phyloP scores from a whole-genome alignment of 2,329 filamentous ascomycete genomes.

The Aspergillus fischeri region DNA sequence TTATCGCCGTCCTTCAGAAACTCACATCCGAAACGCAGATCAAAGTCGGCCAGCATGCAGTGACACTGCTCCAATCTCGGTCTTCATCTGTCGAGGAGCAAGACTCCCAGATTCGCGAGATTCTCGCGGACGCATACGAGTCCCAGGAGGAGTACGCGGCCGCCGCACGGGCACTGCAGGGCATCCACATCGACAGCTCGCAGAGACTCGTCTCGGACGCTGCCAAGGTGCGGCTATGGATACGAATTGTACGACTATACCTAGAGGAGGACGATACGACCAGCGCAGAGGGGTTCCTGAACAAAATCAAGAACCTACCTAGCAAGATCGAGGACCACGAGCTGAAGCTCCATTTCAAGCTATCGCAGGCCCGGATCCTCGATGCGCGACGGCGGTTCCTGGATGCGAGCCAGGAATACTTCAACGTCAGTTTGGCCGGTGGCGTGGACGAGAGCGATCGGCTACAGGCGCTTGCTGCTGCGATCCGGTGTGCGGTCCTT shows the following conservation, averaged over 20 bases:
- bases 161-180: slow-evolving; percentile 73
- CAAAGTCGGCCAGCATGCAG: slow-evolving; percentile 69
- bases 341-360: slow-evolving; percentile 77
- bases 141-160: slow-evolving; percentile 71
- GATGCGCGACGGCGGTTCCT: slow-evolving; percentile 89
- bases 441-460: slow-evolving; percentile 84
- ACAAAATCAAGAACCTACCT: slow-evolving; percentile 92
- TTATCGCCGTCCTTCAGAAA: slow-evolving; percentile 61
- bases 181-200: slow-evolving; percentile 83
- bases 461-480: slow-evolving; percentile 75
- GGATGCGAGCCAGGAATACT: slow-evolving; percentile 81
- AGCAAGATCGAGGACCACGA: slow-evolving; percentile 68
- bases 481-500: slow-evolving; percentile 87
- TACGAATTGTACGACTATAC: slow-evolving; percentile 90
- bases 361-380: slow-evolving; percentile 87
- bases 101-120: slow-evolving; percentile 70
- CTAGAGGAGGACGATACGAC: slow-evolving; percentile 91
- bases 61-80: slow-evolving; percentile 62
- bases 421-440: slow-evolving; percentile 73
- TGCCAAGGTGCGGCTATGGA: slow-evolving; percentile 81
- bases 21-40: slow-evolving; percentile 60
- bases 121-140: slow-evolving; percentile 81
- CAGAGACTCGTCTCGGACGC: slow-evolving; percentile 78
- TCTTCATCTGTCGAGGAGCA: slow-evolving; percentile 80
- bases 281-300: slow-evolving; percentile 78